Base-by-base conservation (phyloP, 805 yeast genomes). In the Kuraishia capsulata region DNA sequence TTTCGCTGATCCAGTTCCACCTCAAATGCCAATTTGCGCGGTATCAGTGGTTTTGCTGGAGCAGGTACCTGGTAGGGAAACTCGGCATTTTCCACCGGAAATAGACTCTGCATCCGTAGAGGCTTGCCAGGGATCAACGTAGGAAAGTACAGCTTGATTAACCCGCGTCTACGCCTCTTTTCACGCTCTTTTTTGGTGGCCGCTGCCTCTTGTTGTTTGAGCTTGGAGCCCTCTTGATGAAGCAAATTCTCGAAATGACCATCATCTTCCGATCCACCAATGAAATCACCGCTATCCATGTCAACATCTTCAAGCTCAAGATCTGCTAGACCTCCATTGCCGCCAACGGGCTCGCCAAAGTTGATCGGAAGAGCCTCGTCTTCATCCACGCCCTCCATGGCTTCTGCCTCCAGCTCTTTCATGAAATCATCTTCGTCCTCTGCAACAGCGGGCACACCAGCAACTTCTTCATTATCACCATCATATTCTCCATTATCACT, bases 101-200 rank as follows among this genome's bases (percentile, higher is more conserved):
- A 82, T 35, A 84, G 59, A 5, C 71, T 56, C 54, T 81, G 85
- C 73, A 81, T 74, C 46, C 76, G 74, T 48, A 81, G 63, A 1
- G 78, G 70, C 33, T 70, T 63, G 20, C 75, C 69, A 18, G 63
- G 64, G 39, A 67, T 63, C 56, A 79, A 86, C 1, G 71, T 63
- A 0, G 95, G 95, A 51, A 70, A 84, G 49, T 76, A 75, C 26
- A 63, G 60, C 30, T 62, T 56, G 23, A 78, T 54, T 14, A 67
- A 40, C 10, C 39, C 61, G 40, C 53, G 51, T 41, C 49, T 50
- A 35, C 56, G 59, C 36, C 63, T 59, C 23, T 51, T 50, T 19
- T 51, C 54, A n/a, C 31, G 32, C 17, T 35, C 26, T 28, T 8
- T 39, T 39, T 16, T 25, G 20, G 29, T 40, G 42, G 23, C 29